Base-by-base conservation (phyloP, 1,139 yeast species). In the Nakaseomyces delphensis region DNA sequence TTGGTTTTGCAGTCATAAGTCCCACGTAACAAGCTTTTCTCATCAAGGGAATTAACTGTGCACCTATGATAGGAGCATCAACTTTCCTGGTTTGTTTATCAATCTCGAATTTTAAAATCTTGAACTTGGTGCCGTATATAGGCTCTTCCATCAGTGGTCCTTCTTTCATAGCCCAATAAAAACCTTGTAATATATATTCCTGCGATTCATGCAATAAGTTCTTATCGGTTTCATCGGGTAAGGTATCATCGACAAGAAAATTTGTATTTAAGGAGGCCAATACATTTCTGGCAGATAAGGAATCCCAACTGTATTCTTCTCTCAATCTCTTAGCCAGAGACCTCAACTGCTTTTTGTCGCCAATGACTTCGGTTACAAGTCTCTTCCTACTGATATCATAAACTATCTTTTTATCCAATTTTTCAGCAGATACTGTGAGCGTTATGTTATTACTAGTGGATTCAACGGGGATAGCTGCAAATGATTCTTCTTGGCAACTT, bases 91-190 rank as follows among this genome's bases (percentile, higher is more conserved):
- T 63, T 16, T 73, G 63, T 16, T 73, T 73, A 9, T 21, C n/a
- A 10, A 81, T 70, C 2, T 82, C 56, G 16, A 55, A 46, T 8
- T 80, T 87, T 40, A 86, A 69, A 30, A 93, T 71, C 45, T 77
- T 77, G 63, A 91, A 86, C 50, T 76, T 78, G 4, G 83, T 77
- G 44, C 79, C 74, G 44, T 85, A 67, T 2, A 93, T 71, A 0
- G 85, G 82, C 57, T 87, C 96, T 47, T 83, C 95, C 49, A 95
- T 79, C 21, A 93, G 65, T 0, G 98, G 98, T 0, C 98, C 98
- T 54, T 86, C 96, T 44, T 77, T 70, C 0, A 76, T 70, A 8
- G 83, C 80, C 94, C 96, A 85, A 53, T 74, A 73, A 62, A 89
- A 91, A 0, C 97, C 98, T 50, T 79, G 79, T 4, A 69, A 64